Base-by-base conservation (phyloP, 768 basidiomycete species). In the Tricholoma matsutake region DNA sequence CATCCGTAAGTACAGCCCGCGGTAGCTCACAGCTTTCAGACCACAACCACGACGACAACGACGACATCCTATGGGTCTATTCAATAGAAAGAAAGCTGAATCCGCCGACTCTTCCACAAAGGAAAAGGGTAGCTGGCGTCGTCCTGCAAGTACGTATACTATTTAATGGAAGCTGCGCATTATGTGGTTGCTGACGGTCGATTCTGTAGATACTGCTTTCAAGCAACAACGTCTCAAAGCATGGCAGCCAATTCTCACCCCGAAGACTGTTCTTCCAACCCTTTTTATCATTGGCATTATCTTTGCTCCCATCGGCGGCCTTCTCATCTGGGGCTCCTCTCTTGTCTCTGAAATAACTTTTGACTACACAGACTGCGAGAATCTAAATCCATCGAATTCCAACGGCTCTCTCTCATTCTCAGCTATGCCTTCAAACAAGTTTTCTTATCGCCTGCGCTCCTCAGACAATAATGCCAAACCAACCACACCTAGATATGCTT, bases 181-280 rank as follows among this genome's bases (percentile, higher is more conserved):
- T 62, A 53, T 56, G 58, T 57, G 54, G 18, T 18, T 61, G 55
- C 64, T 64, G 65, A 63, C 59, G 69, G 63, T 67, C 62, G 43
- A 47, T 67, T 65, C 59, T 57, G 54, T 74, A 97, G 94, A 98
- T 76, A 98, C 96, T 61, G 96, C 96, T 41, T 98, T 97, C 85
- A 98, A 97, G 78, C 97, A 99, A 75, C 97, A 99, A 76, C 91
- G 97, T 59, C 85, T 99, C 71, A 98, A 98, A 79, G 97, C 97
- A 70, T 99, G 97, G 97, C 97, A 99, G 82, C 97, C 97, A 8
- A 98, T 99, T 72, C 83, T 98, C 52, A 98, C 96, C 4, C 97
- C 97, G 4, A 96, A 96, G 76, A 97, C 95, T 1, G 97, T 99
- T 20, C 84, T 99, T 14, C 97, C 97, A 3, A 96, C 95, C 0